Base-by-base conservation (phyloP, 768 basidiomycete genomes). In the Tremella mesenterica region DNA sequence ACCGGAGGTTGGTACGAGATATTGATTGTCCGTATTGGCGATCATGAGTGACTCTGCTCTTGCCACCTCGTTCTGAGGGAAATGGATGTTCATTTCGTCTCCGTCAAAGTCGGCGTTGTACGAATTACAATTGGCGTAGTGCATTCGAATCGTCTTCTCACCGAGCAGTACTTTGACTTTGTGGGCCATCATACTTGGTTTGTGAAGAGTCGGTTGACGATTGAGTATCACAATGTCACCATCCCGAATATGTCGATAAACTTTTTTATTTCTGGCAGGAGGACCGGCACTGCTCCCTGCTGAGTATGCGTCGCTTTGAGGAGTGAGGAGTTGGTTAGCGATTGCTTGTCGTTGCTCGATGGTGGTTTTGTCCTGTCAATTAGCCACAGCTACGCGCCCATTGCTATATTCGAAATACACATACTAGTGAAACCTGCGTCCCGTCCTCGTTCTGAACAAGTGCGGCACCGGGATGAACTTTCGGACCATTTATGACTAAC, bases 31-130 rank as follows among this genome's bases (percentile, higher is more conserved):
- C 4, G 91, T 97, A 72, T 96, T 96, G 59, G 95, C 90, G 61
- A 99, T 89, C 70, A 86, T 79, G 78, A 82, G 83, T 4, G 91
- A 90, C 73, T 99, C 95, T 1, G 93, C 87, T 53, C 92, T 84
- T 41, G 95, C 91, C 36, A 92, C 82, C 68, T 93, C 86, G 63
- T 91, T 93, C 76, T 99, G 93, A 63, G 95, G 92, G 64, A 99
- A 99, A 77, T 99, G 95, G 45, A 99, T 90, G 75, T 99, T 99
- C 93, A 99, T 99, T 73, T 99, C 93, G 75, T 93, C 89, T 59
- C 89, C 89, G 63, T 93, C 89, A 65, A 93, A 93, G 73, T 93
- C 89, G 65, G 89, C 67, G 38, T 97, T 97, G 73, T 97, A 97
- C 1, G 93, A 97, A 73, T 97, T 96, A 75, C 93, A 99, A 69